phyloP scores from a whole-genome alignment of 495 filamentous ascomycete species.

The Apodospora peruviana region DNA sequence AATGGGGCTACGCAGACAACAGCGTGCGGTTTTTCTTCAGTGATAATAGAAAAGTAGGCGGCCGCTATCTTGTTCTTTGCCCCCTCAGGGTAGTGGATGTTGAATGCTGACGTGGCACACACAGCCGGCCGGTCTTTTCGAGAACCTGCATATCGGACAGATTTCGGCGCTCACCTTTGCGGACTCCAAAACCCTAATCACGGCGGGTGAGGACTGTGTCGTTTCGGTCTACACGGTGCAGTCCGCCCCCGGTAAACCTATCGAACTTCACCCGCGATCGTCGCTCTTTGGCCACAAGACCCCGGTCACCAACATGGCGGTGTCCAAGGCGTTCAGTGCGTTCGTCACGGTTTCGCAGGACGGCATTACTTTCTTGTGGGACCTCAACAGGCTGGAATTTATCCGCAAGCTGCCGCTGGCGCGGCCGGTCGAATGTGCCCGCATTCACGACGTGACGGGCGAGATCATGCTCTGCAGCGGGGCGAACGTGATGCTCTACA shows the following conservation, averaged over 20 bases:
- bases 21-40: conserved; percentile 83
- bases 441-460: conserved; percentile 84
- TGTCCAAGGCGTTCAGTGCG: conserved; percentile 80
- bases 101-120: too few species aligned
- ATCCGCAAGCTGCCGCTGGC: conserved; percentile 63
- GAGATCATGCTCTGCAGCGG: conserved; percentile 81
- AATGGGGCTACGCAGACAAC: conserved; percentile 94
- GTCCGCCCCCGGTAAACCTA: conserved; percentile 49
- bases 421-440: conserved; percentile 58
- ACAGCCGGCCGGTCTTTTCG: conserved; percentile 77
- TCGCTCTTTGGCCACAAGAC: conserved; percentile 86
- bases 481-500: conserved; percentile 69
- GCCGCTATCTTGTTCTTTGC: neutral
- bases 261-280: conserved; percentile 75
- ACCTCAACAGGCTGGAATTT: conserved; percentile 82
- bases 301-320: conserved; percentile 72
- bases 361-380: conserved; percentile 84
- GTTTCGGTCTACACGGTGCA: conserved; percentile 73
- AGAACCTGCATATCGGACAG: conserved; percentile 87
- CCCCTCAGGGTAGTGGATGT: neutral
- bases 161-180: conserved; percentile 76
- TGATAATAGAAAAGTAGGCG: conserved; percentile 69
- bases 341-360: conserved; percentile 76
- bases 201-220: conserved; percentile 85
- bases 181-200: conserved; percentile 84